These are phyloP conservation scores for Posidonia australis DNA, from an alignment of 106 monocot genomes.

Conservation along the genomic window DNA sequence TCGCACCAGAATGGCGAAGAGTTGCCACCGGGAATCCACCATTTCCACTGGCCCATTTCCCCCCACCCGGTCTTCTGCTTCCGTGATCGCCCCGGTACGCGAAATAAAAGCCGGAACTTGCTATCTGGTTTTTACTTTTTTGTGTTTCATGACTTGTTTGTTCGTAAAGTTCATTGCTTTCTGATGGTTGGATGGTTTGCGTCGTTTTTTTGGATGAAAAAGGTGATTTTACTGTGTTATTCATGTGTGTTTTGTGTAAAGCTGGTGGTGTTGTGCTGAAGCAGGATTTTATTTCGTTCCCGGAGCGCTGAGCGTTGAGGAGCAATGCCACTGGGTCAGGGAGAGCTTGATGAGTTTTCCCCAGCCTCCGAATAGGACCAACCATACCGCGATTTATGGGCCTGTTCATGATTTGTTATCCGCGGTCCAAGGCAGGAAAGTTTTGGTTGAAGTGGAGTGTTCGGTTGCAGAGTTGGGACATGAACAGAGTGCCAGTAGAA, in stretches of 20 bases:
- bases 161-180: not conserved
- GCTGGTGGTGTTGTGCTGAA: not conserved
- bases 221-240: not conserved
- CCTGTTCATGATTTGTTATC: slow-evolving; percentile 45
- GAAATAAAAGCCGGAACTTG: not conserved
- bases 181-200: not conserved
- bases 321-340: slow-evolving; percentile 69
- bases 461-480: slow-evolving; percentile 4
- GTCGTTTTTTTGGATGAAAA: not conserved
- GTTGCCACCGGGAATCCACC: slow-evolving; percentile 30
- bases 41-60: slow-evolving; percentile 29
- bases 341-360: slow-evolving; percentile 72
- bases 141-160: not conserved
- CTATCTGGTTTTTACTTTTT: not conserved
- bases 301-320: slow-evolving; percentile 54
- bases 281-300: slow-evolving; percentile 98
- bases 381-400: slow-evolving; percentile 64
- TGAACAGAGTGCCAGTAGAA: slow-evolving; percentile 14
- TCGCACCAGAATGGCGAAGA: slow-evolving; percentile 24
- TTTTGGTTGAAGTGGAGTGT: slow-evolving; percentile 32
- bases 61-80: slow-evolving; percentile 65
- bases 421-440: slow-evolving; percentile 39
- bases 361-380: slow-evolving; percentile 92
- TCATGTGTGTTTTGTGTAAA: not conserved
- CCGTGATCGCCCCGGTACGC: slow-evolving; percentile 31